A percentile compares a stretch with the other conserved stretches of the same genome.
These are phyloP conservation scores for Schizonepeta tenuifolia DNA, from an alignment of 257 asterid species.

Conservation along the genomic window DNA sequence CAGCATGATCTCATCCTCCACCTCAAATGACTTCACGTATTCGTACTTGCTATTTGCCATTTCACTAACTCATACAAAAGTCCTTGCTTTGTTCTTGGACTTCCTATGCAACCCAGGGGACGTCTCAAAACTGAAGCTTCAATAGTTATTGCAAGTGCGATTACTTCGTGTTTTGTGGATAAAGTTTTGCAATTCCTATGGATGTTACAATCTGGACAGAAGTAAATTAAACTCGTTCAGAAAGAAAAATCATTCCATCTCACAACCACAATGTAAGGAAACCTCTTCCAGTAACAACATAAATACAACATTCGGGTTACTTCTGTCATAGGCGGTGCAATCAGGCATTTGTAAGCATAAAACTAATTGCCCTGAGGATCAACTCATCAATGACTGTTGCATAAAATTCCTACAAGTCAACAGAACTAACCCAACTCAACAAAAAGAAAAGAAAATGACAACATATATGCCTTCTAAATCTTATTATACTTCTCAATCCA, in stretches of 20 bases:
- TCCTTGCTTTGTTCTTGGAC: not conserved
- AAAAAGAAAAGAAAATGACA: no score
- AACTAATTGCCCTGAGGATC: no score
- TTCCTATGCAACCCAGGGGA: not conserved
- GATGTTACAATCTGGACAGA: not conserved
- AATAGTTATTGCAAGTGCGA: not conserved
- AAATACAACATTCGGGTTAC: no score
- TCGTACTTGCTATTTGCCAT: constrained; percentile 92
- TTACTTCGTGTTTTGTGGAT: not conserved
- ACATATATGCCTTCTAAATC: no score
- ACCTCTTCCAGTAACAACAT: no score
- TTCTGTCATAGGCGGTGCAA: no score
- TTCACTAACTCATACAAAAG: not conserved
- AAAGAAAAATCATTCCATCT: not conserved
- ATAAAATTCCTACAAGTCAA: no score
- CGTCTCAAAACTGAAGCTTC: not conserved
- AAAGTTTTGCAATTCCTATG: not conserved
- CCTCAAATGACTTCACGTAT: constrained; percentile 78
- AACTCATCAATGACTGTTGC: no score
- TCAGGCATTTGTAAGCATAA: no score
- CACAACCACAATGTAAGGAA: not conserved
- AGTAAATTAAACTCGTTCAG: not conserved
- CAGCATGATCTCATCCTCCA: constrained; percentile 60
- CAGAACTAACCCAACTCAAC: no score
- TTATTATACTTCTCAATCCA: no score